Evolutionary conservation across 2,329 filamentous ascomycete genomes (phyloP).

Genomic region (Claviceps sp.): DNA sequence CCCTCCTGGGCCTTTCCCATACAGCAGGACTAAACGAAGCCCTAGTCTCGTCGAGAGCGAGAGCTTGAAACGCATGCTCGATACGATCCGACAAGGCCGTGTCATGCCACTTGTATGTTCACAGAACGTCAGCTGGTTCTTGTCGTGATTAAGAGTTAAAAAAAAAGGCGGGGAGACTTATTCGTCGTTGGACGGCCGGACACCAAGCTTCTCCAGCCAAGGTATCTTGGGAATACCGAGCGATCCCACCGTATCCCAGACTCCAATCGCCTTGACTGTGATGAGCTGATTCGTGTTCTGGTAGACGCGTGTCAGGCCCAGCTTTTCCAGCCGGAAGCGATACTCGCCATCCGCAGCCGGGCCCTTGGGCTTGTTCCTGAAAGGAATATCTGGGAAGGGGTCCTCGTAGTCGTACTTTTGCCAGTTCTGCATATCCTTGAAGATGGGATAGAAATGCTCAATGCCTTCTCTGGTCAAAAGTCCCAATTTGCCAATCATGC

Average conservation of each 20-base stretch:
- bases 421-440: conserved; percentile 44
- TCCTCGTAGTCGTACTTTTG: conserved; percentile 30
- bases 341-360: conserved; percentile 27
- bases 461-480: conserved; percentile 39
- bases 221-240: conserved; percentile 31
- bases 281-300: conserved; percentile 28
- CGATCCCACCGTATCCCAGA: conserved; percentile 33
- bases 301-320: conserved; percentile 29
- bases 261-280: conserved; percentile 30
- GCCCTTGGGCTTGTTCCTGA: conserved; percentile 35
- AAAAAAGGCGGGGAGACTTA: conserved; percentile 21
- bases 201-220: conserved; percentile 32
- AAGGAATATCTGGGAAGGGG: conserved; percentile 32
- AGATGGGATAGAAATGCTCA: conserved; percentile 40
- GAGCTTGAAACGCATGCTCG: conserved; percentile 44
- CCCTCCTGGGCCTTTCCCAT: conserved; percentile 32
- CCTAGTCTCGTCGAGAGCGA: conserved; percentile 44
- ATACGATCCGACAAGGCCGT: conserved; percentile 38
- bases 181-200: conserved; percentile 31
- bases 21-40: conserved; percentile 40
- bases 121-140: conserved; percentile 16
- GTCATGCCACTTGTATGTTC: conserved; percentile 38
- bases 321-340: conserved; percentile 28
- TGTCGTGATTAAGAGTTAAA: neutral
- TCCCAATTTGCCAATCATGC: conserved; percentile 37